Evolutionary conservation across 495 filamentous ascomycete species (phyloP).

Genomic region (Talaromyces nanjingensis): DNA sequence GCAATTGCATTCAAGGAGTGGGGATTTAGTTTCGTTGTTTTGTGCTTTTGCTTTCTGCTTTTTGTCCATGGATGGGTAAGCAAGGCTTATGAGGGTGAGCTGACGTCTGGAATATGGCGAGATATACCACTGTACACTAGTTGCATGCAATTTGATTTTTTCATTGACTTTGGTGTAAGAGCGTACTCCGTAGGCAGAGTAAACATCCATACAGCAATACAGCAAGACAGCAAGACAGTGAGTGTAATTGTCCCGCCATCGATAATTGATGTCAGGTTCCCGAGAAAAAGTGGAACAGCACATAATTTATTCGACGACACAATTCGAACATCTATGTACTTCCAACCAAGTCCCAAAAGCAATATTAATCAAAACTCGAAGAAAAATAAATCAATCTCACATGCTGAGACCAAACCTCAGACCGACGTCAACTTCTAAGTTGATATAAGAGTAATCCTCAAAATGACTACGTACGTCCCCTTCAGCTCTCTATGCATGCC

Average conservation of each 20-base stretch:
- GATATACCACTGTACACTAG: conserved; percentile 12
- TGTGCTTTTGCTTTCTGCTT: not conserved
- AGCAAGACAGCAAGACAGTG: not conserved
- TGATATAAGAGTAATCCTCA: too few species aligned
- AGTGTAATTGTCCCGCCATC: not conserved
- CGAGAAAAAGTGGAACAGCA: not conserved
- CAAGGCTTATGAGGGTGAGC: not conserved
- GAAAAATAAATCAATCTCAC: not conserved
- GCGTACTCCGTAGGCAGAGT: not conserved
- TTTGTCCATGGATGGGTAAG: not conserved
- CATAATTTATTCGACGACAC: not conserved
- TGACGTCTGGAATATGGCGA: conserved; percentile 6
- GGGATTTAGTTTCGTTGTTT: conserved; percentile 1
- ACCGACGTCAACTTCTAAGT: too few species aligned
- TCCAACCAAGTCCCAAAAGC: not conserved
- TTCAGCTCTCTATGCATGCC: too few species aligned
- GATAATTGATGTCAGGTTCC: not conserved
- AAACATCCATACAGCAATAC: not conserved
- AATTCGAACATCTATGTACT: not conserved
- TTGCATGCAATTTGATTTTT: conserved; percentile 10
- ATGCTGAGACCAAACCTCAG: not conserved
- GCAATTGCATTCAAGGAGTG: conserved; percentile 9
- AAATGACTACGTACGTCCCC: too few species aligned
- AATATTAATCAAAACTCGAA: not conserved
- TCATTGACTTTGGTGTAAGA: not conserved